Percentiles rank a stretch among this genome's conserved stretches.
phyloP scores from a whole-genome alignment of 768 basidiomycete genomes.

The Suillus cothurnatus region DNA sequence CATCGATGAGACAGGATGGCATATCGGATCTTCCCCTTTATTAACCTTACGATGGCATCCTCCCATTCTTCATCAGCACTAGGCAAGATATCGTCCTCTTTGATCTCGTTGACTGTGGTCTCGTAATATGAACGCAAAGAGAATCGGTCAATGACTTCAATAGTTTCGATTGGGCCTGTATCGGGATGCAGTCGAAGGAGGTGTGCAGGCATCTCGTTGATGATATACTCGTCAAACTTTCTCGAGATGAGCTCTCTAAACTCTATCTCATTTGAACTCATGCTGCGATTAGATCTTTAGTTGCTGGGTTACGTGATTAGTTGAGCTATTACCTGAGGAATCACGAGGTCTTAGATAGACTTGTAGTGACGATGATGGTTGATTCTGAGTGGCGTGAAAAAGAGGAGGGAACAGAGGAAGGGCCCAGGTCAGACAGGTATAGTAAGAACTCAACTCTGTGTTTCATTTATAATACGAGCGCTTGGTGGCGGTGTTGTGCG shows the following conservation, averaged over 20 bases:
- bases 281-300: not conserved
- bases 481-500: not conserved
- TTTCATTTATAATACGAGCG: slow-evolving; percentile 1
- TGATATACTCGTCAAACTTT: slow-evolving; percentile 11
- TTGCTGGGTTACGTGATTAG: no score
- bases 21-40: slow-evolving; percentile 7
- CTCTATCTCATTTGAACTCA: not conserved
- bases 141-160: slow-evolving; percentile 7
- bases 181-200: slow-evolving; percentile 8
- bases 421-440: not conserved
- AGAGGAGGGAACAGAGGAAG: not conserved
- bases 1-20: slow-evolving; percentile 15
- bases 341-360: not conserved
- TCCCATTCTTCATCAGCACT: slow-evolving; percentile 5
- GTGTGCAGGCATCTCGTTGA: slow-evolving; percentile 11
- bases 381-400: not conserved
- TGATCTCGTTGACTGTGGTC: slow-evolving; percentile 1
- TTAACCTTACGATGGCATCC: not conserved
- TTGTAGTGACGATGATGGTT: not conserved
- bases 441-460: not conserved
- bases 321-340: not conserved
- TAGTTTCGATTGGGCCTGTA: not conserved
- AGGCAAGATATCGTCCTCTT: not conserved
- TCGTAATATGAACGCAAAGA: not conserved
- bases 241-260: not conserved